A percentile compares a stretch with the other conserved stretches of the same genome.
Evolutionary conservation across 495 filamentous ascomycete genomes (phyloP).

Genomic region (Penicillium pancosmium): DNA sequence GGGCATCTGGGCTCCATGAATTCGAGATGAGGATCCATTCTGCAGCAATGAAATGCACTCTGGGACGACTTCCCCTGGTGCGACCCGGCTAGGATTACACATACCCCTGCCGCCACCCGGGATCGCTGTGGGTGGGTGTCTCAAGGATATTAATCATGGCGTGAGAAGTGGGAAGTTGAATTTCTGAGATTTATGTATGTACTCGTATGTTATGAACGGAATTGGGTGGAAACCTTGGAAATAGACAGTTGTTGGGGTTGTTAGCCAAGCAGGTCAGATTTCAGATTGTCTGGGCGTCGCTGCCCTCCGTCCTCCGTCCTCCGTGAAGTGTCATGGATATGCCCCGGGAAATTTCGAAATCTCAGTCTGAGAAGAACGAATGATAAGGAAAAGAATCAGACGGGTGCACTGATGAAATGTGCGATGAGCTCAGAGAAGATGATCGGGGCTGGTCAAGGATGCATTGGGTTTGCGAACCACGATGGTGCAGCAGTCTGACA

Average conservation of each 20-base stretch:
- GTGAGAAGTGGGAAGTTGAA: neutral
- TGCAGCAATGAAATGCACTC: neutral
- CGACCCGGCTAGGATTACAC: slow-evolving; percentile 17
- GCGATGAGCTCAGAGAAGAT: neutral
- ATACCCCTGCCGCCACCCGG: slow-evolving; percentile 22
- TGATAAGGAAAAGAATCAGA: neutral
- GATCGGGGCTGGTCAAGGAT: too few relatives aligned
- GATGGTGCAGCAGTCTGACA: neutral
- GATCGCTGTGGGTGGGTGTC: slow-evolving; percentile 14
- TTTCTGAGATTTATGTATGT: neutral
- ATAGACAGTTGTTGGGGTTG: too few relatives aligned
- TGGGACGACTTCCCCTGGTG: slow-evolving; percentile 9
- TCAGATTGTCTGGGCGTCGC: neutral
- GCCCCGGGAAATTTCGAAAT: slow-evolving; percentile 4
- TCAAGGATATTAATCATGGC: slow-evolving; percentile 19
- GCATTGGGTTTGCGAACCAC: neutral
- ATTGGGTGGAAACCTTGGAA: too few relatives aligned
- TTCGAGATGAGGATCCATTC: neutral
- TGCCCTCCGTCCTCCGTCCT: neutral
- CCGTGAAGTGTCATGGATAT: neutral
- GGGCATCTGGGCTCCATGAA: slow-evolving; percentile 1
- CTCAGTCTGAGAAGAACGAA: neutral
- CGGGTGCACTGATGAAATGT: neutral
- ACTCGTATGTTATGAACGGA: too few relatives aligned
- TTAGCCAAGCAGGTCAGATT: neutral